A percentile compares a stretch with the other conserved stretches of the same genome.
These are phyloP conservation scores for Pichia ethanolica DNA, from an alignment of 805 yeast species.

Conservation along the genomic window DNA sequence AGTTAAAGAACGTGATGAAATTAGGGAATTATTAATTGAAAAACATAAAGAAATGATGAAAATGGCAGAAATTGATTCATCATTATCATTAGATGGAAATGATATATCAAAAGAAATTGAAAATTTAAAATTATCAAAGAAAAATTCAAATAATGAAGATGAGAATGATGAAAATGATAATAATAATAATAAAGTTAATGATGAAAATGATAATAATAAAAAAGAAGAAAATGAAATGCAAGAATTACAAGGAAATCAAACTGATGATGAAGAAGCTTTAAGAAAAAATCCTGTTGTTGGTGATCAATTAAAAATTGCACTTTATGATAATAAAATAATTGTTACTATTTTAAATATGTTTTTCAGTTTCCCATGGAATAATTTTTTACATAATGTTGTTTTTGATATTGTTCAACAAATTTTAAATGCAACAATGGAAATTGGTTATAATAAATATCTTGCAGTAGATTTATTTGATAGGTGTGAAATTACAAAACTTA, in stretches of 20 bases:
- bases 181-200: not conserved
- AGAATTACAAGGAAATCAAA: not conserved
- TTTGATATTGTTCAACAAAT: constrained; percentile 95
- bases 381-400: constrained; percentile 93
- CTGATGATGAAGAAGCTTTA: constrained; percentile 26
- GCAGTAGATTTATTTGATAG: constrained; percentile 66
- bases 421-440: constrained; percentile 66
- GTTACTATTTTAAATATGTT: constrained; percentile 65
- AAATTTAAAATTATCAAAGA: constrained; percentile 22
- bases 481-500: constrained; percentile 42
- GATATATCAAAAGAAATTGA: constrained; percentile 30
- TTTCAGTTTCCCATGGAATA: constrained; percentile 90
- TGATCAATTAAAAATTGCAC: constrained; percentile 74
- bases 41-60: constrained; percentile 22
- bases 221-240: too few relatives aligned
- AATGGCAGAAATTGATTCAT: constrained; percentile 23
- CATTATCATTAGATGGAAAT: constrained; percentile 22
- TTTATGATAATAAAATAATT: constrained; percentile 67
- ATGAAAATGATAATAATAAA: constrained; percentile 9
- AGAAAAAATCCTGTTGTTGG: constrained; percentile 70
- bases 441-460: constrained; percentile 75
- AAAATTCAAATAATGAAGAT: constrained; percentile 3
- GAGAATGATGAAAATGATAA: not conserved
- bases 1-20: constrained; percentile 59
- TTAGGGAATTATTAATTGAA: constrained; percentile 42